A percentile compares a stretch with the other conserved stretches of the same genome.
These are phyloP conservation scores for Ceratobasidium sp. DNA, from an alignment of 1,284 basidiomycete genomes.

Conservation along the genomic window DNA sequence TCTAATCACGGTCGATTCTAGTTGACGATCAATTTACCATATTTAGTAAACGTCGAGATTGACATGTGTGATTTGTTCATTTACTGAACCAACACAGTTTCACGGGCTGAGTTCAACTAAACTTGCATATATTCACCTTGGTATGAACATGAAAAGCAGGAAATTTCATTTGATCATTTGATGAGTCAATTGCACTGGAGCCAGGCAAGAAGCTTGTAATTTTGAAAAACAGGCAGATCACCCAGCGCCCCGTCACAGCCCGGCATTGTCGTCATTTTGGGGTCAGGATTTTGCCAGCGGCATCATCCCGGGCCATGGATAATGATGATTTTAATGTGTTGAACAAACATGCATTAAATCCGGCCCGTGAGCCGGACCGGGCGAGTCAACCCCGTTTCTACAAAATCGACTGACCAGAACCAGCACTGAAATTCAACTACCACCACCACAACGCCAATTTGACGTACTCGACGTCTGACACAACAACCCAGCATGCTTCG, in stretches of 20 bases:
- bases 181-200: not conserved
- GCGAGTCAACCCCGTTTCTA: slow-evolving; percentile 32
- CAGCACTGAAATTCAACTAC: slow-evolving; percentile 7
- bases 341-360: slow-evolving; percentile 28
- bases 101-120: too few relatives aligned
- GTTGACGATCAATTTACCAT: slow-evolving; percentile 34
- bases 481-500: slow-evolving; percentile 14
- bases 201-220: not conserved
- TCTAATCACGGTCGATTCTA: not conserved
- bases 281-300: not conserved
- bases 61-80: not conserved
- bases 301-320: not conserved
- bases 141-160: too few relatives aligned
- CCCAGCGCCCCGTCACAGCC: not conserved
- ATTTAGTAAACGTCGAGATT: not conserved
- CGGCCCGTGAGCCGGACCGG: slow-evolving; percentile 11
- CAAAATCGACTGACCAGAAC: slow-evolving; percentile 15
- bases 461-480: not conserved
- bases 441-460: not conserved
- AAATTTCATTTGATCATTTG: not conserved
- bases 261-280: slow-evolving; percentile 1
- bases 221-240: not conserved
- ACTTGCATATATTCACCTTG: too few relatives aligned
- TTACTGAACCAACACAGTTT: not conserved
- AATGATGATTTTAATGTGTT: not conserved